phyloP scores from a whole-genome alignment of 2,329 filamentous ascomycete species.

The Trichophyton simii region DNA sequence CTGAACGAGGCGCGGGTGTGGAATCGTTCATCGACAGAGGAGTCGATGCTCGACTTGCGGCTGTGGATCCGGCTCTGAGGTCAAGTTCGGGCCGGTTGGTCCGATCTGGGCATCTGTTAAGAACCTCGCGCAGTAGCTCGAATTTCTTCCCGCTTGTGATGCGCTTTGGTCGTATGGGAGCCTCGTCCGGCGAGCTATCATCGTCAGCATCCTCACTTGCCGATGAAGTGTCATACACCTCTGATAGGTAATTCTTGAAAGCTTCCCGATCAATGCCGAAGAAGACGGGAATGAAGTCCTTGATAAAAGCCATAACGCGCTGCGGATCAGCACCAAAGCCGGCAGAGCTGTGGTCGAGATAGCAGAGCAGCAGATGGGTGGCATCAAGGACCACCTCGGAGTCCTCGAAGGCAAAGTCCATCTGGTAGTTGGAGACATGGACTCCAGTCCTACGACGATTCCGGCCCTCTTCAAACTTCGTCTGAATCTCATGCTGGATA shows the following conservation, averaged over 20 bases:
- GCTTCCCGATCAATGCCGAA: conserved; percentile 62
- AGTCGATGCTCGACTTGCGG: conserved; percentile 39
- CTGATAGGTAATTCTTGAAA: conserved; percentile 53
- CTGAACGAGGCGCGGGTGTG: conserved; percentile 30
- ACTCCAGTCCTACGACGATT: conserved; percentile 52
- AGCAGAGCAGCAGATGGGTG: conserved; percentile 36
- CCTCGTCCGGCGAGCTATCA: conserved; percentile 60
- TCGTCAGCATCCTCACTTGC: conserved; percentile 67
- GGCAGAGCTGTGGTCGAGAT: conserved; percentile 35
- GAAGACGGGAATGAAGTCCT: conserved; percentile 62
- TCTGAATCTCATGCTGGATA: conserved; percentile 79
- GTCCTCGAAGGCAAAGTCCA: conserved; percentile 61
- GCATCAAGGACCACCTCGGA: conserved; percentile 50
- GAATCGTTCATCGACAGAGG: conserved; percentile 17
- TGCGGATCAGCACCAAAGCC: conserved; percentile 53
- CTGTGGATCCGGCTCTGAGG: conserved; percentile 62
- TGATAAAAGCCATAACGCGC: conserved; percentile 61
- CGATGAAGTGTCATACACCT: conserved; percentile 56
- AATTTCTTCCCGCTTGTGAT: conserved; percentile 55
- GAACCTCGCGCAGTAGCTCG: conserved; percentile 66
- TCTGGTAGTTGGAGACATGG: conserved; percentile 56
- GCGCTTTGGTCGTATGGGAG: conserved; percentile 56
- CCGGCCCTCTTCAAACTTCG: conserved; percentile 81
- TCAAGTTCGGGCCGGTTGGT: conserved; percentile 62
- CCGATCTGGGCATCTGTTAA: conserved; percentile 65